These are phyloP conservation scores for Linanthus parryae DNA, from an alignment of 148 eudicot species.

Conservation along the genomic window DNA sequence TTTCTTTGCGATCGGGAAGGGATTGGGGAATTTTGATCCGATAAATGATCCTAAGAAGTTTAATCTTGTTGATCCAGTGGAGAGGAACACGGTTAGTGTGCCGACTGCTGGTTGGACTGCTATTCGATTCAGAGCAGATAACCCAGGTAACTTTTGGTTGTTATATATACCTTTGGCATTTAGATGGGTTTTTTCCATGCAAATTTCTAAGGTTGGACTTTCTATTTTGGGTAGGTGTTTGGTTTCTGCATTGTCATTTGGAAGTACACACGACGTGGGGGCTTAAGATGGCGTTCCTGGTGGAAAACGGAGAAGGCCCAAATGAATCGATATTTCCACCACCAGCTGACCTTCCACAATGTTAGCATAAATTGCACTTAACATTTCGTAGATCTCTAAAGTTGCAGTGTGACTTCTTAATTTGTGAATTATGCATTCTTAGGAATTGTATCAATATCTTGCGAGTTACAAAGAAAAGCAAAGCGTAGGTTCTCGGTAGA, in stretches of 20 bases:
- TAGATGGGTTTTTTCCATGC: neutral
- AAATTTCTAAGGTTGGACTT: too few relatives aligned
- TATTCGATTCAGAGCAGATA: constrained; percentile 52
- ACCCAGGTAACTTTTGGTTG: constrained; percentile 34
- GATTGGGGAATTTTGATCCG: constrained; percentile 53
- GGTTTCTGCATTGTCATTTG: constrained; percentile 77
- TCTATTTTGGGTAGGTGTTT: constrained; percentile 38
- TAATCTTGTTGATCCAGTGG: constrained; percentile 74
- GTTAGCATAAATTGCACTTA: too few relatives aligned
- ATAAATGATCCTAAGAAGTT: constrained; percentile 37
- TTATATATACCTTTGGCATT: neutral
- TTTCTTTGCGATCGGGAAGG: constrained; percentile 59
- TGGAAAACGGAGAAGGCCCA: constrained; percentile 59
- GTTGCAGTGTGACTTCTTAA: too few relatives aligned
- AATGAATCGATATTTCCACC: constrained; percentile 49
- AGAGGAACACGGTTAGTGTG: constrained; percentile 57
- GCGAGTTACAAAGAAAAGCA: too few relatives aligned
- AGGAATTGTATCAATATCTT: too few relatives aligned
- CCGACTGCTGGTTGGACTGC: constrained; percentile 56
- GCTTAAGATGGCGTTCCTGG: constrained; percentile 62
- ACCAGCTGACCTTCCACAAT: constrained; percentile 58
- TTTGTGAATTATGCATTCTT: too few relatives aligned
- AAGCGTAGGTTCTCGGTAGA: too few relatives aligned
- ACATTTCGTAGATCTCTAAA: too few relatives aligned
- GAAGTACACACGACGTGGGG: constrained; percentile 82